phyloP scores from a whole-genome alignment of 1,284 basidiomycete species.

The Gomphus bonarii region DNA sequence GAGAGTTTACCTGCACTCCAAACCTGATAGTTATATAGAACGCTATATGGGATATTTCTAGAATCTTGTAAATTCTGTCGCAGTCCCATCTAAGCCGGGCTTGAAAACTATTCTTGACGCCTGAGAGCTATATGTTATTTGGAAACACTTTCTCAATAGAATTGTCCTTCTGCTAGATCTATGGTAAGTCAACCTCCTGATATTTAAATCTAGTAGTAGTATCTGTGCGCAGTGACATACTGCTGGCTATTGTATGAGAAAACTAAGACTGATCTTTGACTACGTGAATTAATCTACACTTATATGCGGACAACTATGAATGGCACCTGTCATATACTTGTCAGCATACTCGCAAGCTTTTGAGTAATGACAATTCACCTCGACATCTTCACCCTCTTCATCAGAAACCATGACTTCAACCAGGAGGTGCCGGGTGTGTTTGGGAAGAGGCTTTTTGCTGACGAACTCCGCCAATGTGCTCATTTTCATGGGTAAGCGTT shows the following conservation, averaged over 20 bases:
- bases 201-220: not conserved
- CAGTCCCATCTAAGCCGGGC: no score
- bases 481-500: slow-evolving; percentile 83
- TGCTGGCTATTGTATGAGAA: not conserved
- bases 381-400: slow-evolving; percentile 82
- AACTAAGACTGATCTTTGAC: not conserved
- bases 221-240: not conserved
- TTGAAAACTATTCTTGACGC: no score
- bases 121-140: no score
- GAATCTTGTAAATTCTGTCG: no score
- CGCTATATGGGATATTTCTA: no score
- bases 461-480: slow-evolving; percentile 88
- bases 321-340: slow-evolving; percentile 38
- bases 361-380: slow-evolving; percentile 33
- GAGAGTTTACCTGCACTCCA: no score
- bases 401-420: slow-evolving; percentile 95
- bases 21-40: no score
- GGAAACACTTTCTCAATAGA: no score
- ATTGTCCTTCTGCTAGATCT: no score
- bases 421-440: slow-evolving; percentile 73
- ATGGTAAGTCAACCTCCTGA: not conserved
- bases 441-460: slow-evolving; percentile 84
- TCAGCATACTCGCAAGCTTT: not conserved
- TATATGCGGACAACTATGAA: slow-evolving; percentile 44
- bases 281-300: not conserved